Evolutionary conservation across 805 yeast genomes (phyloP), one percentile per base, ranked within the genome.

Genomic region (Wickerhamiella kazuoi): DNA sequence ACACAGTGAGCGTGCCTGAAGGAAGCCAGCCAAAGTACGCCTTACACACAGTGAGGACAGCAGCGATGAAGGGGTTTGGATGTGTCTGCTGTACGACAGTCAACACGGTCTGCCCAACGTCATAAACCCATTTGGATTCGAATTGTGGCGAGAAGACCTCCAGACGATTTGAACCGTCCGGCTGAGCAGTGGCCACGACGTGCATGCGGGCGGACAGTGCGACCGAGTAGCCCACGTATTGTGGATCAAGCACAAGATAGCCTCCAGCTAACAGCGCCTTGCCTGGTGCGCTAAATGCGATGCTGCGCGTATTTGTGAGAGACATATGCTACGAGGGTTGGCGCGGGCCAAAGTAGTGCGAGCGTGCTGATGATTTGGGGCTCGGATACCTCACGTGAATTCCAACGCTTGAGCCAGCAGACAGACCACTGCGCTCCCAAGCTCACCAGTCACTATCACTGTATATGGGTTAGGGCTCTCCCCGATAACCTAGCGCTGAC

Each of bases 221-320:
- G 11, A 87, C 75, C 3, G 81, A 93, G 54, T 76, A 79, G 0
- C 94, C 74, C 35, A 65, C 60, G 60, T 79, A 86, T 29, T 57
- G 57, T 0, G 86, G 86, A 42, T 80, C 90, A 17, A 90, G 62
- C 0, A 90, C 97, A 26, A 90, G 65, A 54, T 90, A 90, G 0
- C 98, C 98, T 16, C 98, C 98, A 1, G 90, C 95, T 11, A 90
- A 50, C 21, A 90, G 63, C 1, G 96, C 97, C 56, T 90, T 90
- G 0, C 97, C 96, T 0, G 98, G 96, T 0, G 97, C 93, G 52
- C 94, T 79, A 54, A 73, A 87, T 7, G 76, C n/a, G n/a, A n/a
- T n/a, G n/a, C n/a, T n/a, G n/a, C n/a, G n/a, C n/a, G n/a, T n/a
- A n/a, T n/a, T n/a, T n/a, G n/a, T n/a, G n/a, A n/a, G n/a, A n/a